Base-by-base conservation (phyloP, 2,329 filamentous ascomycete species). In the Dendrostoma leiphaemia region DNA sequence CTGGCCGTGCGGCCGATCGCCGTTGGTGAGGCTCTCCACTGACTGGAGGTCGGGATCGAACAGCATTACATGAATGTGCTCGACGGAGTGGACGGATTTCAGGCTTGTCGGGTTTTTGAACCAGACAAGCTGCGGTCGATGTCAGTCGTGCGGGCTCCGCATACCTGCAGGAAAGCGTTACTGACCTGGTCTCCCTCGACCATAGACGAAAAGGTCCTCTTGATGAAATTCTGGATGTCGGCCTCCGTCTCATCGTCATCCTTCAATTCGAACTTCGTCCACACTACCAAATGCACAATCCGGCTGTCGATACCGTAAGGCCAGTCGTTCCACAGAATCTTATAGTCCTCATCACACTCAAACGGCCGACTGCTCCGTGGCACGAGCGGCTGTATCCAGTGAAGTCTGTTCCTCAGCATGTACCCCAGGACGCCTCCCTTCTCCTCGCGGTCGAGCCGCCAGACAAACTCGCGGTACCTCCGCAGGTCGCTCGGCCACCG, bases 51-150 rank as follows among this genome's bases (percentile, higher is more conserved):
- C 85, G 1, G 91, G 86, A 62, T 90, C 79, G 68, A 86, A 89
- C 51, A 97, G 75, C 91, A 97, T 91, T 65, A 97, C 87, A 70
- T 97, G 93, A 66, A 97, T 94, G 69, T 97, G 93, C 75, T 97
- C 92, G 10, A 97, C 83, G 1, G 89, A 84, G 63, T 91, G 84
- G 26, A 97, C 83, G 23, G 88, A 94, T 74, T 96, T 96, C 61
- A 97, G 74, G 15, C 81, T 83, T 51, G 78, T 81, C 91, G 91
- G 96, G 65, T 97, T 97, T 75, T 89, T 90, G 73, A 94, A 94
- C 90, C 90, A 94, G 32, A 88, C 76, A 37, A 70, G 68, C 71
- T 75, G 51, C 19, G 26, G 45, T 31, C 3, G 13, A 28, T 10
- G 44, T 63, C 19, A 63, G 58, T 38, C 48, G 34, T 29, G 38